phyloP scores from a whole-genome alignment of 192 early-diverging fungal genomes.

The Entophlyctis luteolus region DNA sequence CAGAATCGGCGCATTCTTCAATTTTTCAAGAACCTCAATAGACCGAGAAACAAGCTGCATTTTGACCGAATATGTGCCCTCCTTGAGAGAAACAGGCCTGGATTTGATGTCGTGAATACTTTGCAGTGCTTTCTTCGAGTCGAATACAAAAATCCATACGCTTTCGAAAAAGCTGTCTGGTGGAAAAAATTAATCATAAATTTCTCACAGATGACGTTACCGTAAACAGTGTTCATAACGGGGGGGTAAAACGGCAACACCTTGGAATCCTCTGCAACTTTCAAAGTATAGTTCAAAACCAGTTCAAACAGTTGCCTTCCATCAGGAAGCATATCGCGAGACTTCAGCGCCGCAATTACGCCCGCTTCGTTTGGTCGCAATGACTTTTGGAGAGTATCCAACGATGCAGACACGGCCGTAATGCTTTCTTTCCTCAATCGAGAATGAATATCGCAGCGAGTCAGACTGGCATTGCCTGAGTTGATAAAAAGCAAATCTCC shows the following conservation, averaged over 20 bases:
- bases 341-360: constrained; percentile 61
- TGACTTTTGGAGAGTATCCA: constrained; percentile 61
- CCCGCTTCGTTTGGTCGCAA: constrained; percentile 62
- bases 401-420: constrained; percentile 30
- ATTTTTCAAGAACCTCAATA: constrained; percentile 68
- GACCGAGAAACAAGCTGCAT: constrained; percentile 71
- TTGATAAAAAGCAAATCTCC: constrained; percentile 37
- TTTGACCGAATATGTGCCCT: constrained; percentile 81
- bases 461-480: constrained; percentile 51
- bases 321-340: constrained; percentile 74
- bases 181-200: background rate
- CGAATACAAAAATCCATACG: constrained; percentile 54
- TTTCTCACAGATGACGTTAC: constrained; percentile 17
- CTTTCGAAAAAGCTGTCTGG: constrained; percentile 37
- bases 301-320: constrained; percentile 67
- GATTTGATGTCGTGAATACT: constrained; percentile 65
- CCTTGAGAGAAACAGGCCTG: constrained; percentile 59
- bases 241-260: constrained; percentile 61
- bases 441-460: constrained; percentile 68
- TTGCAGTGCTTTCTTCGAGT: constrained; percentile 69
- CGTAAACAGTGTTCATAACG: constrained; percentile 71
- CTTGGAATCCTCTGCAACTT: constrained; percentile 48
- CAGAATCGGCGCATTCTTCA: constrained; percentile 57
- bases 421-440: constrained; percentile 71
- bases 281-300: constrained; percentile 70